These are phyloP conservation scores for Cyberlindnera veronae DNA, from an alignment of 805 yeast species.

Conservation along the genomic window DNA sequence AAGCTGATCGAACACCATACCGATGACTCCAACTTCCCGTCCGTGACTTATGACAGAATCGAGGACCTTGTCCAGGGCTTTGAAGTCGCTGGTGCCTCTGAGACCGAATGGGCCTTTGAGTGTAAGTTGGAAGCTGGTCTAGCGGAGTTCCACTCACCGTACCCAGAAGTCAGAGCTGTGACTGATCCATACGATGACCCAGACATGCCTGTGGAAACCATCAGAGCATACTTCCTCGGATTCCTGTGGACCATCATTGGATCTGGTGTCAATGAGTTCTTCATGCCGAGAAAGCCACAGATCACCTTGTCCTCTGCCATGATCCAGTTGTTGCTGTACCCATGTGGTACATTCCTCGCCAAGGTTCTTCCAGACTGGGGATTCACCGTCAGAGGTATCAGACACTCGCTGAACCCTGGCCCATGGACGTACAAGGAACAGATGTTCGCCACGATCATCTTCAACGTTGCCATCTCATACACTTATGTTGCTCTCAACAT, in stretches of 20 bases:
- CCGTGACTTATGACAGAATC: slow-evolving; percentile 25
- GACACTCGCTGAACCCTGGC: slow-evolving; percentile 51
- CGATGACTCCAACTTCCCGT: slow-evolving; percentile 46
- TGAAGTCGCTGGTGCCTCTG: slow-evolving; percentile 17
- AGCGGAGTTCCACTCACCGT: slow-evolving; percentile 44
- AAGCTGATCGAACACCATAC: slow-evolving; percentile 39
- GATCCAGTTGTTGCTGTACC: slow-evolving; percentile 42
- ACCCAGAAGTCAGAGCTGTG: slow-evolving; percentile 64
- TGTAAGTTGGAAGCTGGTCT: slow-evolving; percentile 32
- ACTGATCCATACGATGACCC: slow-evolving; percentile 51
- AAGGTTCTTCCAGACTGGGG: slow-evolving; percentile 44
- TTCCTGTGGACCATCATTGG: slow-evolving; percentile 49
- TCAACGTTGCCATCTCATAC: slow-evolving; percentile 33
- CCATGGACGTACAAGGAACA: slow-evolving; percentile 65
- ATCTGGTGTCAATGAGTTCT: slow-evolving; percentile 52
- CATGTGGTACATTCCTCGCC: slow-evolving; percentile 40
- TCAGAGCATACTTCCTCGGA: slow-evolving; percentile 36
- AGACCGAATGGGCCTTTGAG: slow-evolving; percentile 24
- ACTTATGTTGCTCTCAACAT: slow-evolving; percentile 37
- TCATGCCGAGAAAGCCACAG: slow-evolving; percentile 50
- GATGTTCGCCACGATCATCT: slow-evolving; percentile 52
- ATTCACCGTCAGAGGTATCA: slow-evolving; percentile 35
- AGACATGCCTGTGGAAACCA: slow-evolving; percentile 46
- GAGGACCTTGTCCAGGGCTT: slow-evolving; percentile 27
- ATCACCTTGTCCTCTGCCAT: slow-evolving; percentile 42